Evolutionary conservation across 225 moss, liverwort and hornwort genomes (phyloP).

Genomic region (Physcomitrium patens): DNA sequence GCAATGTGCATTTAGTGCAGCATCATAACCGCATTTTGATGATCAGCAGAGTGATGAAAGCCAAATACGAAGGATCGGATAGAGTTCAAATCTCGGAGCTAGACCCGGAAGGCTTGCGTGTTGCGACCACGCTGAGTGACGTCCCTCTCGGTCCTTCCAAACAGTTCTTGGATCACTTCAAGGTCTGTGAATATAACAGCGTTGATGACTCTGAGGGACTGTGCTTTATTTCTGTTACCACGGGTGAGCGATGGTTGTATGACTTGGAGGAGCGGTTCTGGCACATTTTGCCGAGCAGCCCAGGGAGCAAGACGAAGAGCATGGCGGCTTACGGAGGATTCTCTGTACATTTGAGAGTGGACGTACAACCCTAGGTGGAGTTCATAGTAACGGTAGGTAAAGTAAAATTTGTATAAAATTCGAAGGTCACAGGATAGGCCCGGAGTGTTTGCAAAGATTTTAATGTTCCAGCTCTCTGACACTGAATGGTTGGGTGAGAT

Average conservation of each 20-base stretch:
- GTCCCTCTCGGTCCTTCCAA: slow-evolving; percentile 61
- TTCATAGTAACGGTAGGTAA: too few species aligned
- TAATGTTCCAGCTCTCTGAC: too few species aligned
- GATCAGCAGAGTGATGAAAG: slow-evolving; percentile 61
- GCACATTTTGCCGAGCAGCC: slow-evolving; percentile 60
- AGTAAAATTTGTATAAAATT: too few species aligned
- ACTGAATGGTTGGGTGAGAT: too few species aligned
- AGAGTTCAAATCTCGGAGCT: slow-evolving; percentile 60
- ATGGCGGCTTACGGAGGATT: slow-evolving; percentile 66
- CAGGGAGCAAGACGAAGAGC: slow-evolving; percentile 46
- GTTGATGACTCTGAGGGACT: slow-evolving; percentile 52
- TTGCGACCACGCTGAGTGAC: slow-evolving; percentile 42
- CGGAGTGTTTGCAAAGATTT: too few species aligned
- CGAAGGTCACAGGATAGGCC: too few species aligned
- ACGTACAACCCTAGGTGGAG: slow-evolving; percentile 48
- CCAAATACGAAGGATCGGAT: slow-evolving; percentile 60
- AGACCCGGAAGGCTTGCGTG: slow-evolving; percentile 37
- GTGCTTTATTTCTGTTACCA: slow-evolving; percentile 57
- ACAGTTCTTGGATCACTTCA: slow-evolving; percentile 62
- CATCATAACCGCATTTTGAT: slow-evolving; percentile 57
- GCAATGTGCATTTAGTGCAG: slow-evolving; percentile 59
- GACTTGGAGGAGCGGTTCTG: slow-evolving; percentile 60
- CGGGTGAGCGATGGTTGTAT: slow-evolving; percentile 63
- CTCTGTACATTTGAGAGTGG: slow-evolving; percentile 54
- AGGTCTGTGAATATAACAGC: slow-evolving; percentile 51